Base-by-base conservation (phyloP, 495 filamentous ascomycete species). In the Pseudoneurospora amorphoporcata region DNA sequence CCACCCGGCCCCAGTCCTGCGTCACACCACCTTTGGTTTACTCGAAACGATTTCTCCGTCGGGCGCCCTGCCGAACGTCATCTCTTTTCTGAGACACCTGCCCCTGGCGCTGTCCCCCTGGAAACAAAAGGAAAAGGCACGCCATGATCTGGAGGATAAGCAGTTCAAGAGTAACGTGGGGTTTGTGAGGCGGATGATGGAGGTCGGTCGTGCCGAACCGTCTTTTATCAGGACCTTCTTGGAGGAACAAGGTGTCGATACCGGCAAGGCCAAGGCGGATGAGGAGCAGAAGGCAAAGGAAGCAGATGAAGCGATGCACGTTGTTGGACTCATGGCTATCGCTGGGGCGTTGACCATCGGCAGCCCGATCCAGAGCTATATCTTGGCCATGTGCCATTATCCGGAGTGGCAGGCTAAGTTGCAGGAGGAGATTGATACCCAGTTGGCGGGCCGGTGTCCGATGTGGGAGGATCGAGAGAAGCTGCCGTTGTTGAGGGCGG, bases 321-420 rank as follows among this genome's bases (percentile, higher is more conserved):
- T 84, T 0, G 82, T 85, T n/a, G 83, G 83, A 0, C 72, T 84
- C 71, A 85, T 85, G 84, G 84, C 84, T 3, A 85, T 85, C 58
- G 84, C 84, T 0, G 84, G 84, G 0, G 83, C 84, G 3, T 40
- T 85, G 68, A 85, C 84, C 16, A 85, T 85, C 70, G 84, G 84
- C 1, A 83, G 81, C 43, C 84, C 87, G 3, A 85, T 89, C 69
- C 85, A 88, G 79, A 86, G 82, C 29, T 89, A 86, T 71, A 77
- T 89, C 19, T 76, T 90, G 17, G 88, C 89, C 23, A 89, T 90
- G 87, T 81, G 84, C 73, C 86, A 86, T 73, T 87, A 87, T 75
- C 88, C 88, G 1, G 80, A 87, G 69, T 89, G 85, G 82, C 85
- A 87, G 75, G 72, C 73, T 2, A 84, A 79, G 74, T 76, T 88